phyloP scores from a whole-genome alignment of 495 filamentous ascomycete genomes.

The Xylaria castorea region DNA sequence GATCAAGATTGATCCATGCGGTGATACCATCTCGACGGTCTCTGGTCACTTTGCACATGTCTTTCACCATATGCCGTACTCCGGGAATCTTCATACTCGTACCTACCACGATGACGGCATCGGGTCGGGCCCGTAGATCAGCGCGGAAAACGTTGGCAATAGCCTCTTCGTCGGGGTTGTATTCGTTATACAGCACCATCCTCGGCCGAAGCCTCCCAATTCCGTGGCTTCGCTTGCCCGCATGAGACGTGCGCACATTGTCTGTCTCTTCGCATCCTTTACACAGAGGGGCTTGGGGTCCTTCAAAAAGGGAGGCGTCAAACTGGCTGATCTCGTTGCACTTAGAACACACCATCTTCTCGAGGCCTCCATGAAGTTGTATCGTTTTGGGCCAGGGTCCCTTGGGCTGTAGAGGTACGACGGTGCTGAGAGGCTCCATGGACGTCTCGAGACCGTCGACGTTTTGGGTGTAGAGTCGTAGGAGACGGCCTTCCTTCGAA shows the following conservation, averaged over 20 bases:
- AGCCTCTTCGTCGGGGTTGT: slow-evolving; percentile 93
- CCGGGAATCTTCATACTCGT: slow-evolving; percentile 96
- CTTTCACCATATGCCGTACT: slow-evolving; percentile 84
- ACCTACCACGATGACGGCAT: slow-evolving; percentile 91
- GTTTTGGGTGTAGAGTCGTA: slow-evolving; percentile 94
- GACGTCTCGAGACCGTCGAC: slow-evolving; percentile 93
- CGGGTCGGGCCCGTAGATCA: slow-evolving; percentile 83
- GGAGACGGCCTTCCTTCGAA: slow-evolving; percentile 85
- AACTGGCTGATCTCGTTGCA: slow-evolving; percentile 81
- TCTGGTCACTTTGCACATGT: slow-evolving; percentile 83
- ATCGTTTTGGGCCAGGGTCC: slow-evolving; percentile 92
- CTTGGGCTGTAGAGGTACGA: slow-evolving; percentile 72
- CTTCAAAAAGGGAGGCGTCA: slow-evolving; percentile 78
- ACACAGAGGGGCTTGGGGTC: slow-evolving; percentile 84
- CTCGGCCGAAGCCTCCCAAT: slow-evolving; percentile 89
- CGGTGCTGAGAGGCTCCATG: slow-evolving; percentile 78
- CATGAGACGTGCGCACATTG: slow-evolving; percentile 72
- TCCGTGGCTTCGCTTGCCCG: slow-evolving; percentile 91
- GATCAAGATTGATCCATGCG: slow-evolving; percentile 92
- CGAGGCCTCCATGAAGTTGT: slow-evolving; percentile 91
- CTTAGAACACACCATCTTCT: slow-evolving; percentile 95
- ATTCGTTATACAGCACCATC: slow-evolving; percentile 97
- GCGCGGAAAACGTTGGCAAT: slow-evolving; percentile 88
- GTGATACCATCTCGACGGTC: slow-evolving; percentile 85
- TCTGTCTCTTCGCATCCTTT: slow-evolving; percentile 76